These are phyloP conservation scores for Coemansia sp. DNA, from an alignment of 192 early-diverging fungal species.

Conservation along the genomic window DNA sequence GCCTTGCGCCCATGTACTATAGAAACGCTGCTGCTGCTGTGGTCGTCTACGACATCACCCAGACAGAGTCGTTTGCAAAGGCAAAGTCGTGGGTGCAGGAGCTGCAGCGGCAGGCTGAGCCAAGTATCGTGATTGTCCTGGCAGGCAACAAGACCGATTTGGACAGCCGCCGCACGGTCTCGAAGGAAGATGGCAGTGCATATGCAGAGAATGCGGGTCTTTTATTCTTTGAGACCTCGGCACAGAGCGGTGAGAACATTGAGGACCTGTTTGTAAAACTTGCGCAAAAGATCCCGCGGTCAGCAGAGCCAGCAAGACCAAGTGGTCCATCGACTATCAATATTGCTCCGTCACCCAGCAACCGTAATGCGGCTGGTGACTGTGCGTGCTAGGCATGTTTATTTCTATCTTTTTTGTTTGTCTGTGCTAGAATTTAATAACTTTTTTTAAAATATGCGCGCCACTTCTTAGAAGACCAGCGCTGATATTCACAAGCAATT, in stretches of 20 bases:
- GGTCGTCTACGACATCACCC: conserved; percentile 94
- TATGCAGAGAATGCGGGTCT: conserved; percentile 78
- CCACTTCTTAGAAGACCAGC: too few species aligned
- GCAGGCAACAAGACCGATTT: conserved; percentile 97
- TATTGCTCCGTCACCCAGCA: conserved; percentile 21
- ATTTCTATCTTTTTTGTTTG: neutral
- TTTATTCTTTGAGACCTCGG: conserved; percentile 87
- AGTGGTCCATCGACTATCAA: conserved; percentile 40
- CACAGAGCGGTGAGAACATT: conserved; percentile 80
- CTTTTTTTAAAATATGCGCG: too few species aligned
- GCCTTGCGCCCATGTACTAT: conserved; percentile 95
- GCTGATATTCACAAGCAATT: too few species aligned
- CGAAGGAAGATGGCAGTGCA: conserved; percentile 68
- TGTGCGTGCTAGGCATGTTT: conserved; percentile 44
- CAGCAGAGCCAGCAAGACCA: conserved; percentile 6
- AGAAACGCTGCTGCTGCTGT: conserved; percentile 94
- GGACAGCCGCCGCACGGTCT: conserved; percentile 60
- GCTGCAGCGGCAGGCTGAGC: conserved; percentile 92
- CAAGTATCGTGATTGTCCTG: conserved; percentile 93
- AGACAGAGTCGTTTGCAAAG: conserved; percentile 79
- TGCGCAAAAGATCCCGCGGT: conserved; percentile 69
- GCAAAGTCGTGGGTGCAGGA: conserved; percentile 96
- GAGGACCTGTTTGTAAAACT: conserved; percentile 87
- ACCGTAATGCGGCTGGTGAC: conserved; percentile 13
- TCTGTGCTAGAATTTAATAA: too few species aligned